Evolutionary conservation across 2,329 filamentous ascomycete genomes (phyloP), one percentile per base, ranked within the genome.

Genomic region (Microdochium trichocladiopsis): DNA sequence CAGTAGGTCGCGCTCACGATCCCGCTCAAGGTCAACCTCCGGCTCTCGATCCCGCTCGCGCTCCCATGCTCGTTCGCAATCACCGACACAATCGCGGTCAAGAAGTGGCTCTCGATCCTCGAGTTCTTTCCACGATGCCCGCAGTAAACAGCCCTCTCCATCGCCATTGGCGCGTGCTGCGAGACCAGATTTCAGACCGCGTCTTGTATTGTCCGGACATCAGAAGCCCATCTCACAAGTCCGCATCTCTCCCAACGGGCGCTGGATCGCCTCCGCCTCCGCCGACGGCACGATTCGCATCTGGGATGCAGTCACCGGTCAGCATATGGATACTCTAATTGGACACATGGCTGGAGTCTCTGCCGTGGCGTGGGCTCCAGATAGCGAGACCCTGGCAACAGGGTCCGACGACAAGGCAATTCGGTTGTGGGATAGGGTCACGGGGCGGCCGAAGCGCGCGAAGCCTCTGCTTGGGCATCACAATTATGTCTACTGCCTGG

Each of bases 331-430:
- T 62, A 96, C 90, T 0, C 82, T 99, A 23, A 88, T 96, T 63
- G 94, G 92, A 6, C 94, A 99, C 71, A 81, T 96, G 65, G 92
- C 93, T 1, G 94, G 94, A 55, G 84, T 99, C 18, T 95, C 89
- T 28, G 93, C 91, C 37, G 79, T 99, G 48, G 86, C 92, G n/a
- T 99, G 94, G 94, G 87, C 87, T 54, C 92, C 93, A 0, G 91
- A 97, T 67, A 90, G 87, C 55, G 85, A 85, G 60, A 90, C 88
- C 2, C 79, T 99, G 48, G 94, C 93, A 3, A 93, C 90, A 10
- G 94, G 93, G 23, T 93, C 89, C 4, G 94, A 99, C 69, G 94
- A 99, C 77, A 99, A 99, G 72, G 84, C 88, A 1, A 97, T 99
- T 57, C 83, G 94, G 2, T 75, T 99, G 1, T 99, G 94, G 94